Evolutionary conservation across 2,329 filamentous ascomycete genomes (phyloP).

Genomic region (Fusarium palustre): DNA sequence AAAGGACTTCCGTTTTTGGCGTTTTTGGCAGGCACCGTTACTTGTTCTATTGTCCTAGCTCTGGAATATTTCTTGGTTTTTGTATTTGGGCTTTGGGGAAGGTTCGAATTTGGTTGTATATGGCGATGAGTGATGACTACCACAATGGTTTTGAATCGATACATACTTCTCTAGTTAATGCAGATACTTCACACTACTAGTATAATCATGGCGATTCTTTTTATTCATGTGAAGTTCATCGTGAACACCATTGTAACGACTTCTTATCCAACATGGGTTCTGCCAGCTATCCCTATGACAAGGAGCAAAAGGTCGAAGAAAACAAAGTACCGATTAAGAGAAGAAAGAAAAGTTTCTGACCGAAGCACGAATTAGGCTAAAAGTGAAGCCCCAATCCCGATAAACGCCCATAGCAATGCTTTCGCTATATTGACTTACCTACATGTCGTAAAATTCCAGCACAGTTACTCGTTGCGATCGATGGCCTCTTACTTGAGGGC

Average conservation of each 20-base stretch:
- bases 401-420: constrained; percentile 36
- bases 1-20: constrained; percentile 21
- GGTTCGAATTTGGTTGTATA: constrained; percentile 6
- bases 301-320: not conserved
- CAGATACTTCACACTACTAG: constrained; percentile 1
- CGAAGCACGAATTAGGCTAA: not conserved
- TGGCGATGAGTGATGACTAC: constrained; percentile 25
- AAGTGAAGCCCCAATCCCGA: not conserved
- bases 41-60: not conserved
- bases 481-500: not conserved
- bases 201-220: not conserved
- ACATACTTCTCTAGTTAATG: constrained; percentile 2
- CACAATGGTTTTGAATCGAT: constrained; percentile 13
- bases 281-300: not conserved
- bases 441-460: not conserved
- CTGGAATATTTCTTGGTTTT: constrained; percentile 1
- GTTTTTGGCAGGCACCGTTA: constrained; percentile 13
- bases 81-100: constrained; percentile 1
- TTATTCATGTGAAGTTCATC: not conserved
- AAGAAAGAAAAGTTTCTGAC: not conserved
- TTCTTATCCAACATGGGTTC: not conserved
- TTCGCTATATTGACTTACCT: constrained; percentile 9
- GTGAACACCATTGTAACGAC: not conserved
- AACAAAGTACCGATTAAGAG: not conserved
- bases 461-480: not conserved